A percentile compares a stretch with the other conserved stretches of the same genome.
These are phyloP conservation scores for Solanum sparsipilum DNA, from an alignment of 257 asterid species.

Conservation along the genomic window DNA sequence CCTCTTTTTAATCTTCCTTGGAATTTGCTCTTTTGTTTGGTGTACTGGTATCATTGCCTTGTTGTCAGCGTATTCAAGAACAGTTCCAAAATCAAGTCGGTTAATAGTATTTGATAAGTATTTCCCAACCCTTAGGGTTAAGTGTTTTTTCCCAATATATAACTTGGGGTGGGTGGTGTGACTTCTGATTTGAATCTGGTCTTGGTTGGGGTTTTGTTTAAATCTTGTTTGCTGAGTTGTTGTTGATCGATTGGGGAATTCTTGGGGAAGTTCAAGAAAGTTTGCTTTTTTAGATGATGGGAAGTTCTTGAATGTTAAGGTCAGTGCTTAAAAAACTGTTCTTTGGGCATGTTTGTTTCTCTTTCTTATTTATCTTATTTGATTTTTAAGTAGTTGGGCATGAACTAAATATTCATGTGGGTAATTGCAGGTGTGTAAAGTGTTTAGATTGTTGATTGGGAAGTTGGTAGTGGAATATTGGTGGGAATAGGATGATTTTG, in stretches of 20 bases:
- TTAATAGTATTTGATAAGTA: background rate
- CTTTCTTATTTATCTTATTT: background rate
- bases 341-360: background rate
- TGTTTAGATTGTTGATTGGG: background rate
- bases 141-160: background rate
- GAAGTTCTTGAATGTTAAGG: background rate
- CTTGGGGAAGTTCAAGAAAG: background rate
- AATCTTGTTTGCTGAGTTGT: background rate
- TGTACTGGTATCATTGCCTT: background rate
- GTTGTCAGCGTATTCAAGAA: background rate
- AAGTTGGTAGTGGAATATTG: background rate
- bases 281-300: background rate
- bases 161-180: background rate
- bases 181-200: background rate
- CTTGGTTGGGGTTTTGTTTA: background rate
- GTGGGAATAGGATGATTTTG: slow-evolving; percentile 3
- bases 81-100: background rate
- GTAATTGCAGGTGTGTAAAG: background rate
- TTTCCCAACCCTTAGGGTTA: background rate
- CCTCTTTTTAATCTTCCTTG: background rate
- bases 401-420: background rate
- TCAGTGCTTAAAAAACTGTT: background rate
- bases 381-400: background rate
- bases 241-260: background rate
- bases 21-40: background rate